Conservation (phyloP, 805 yeast genomes). For the Metschnikowia koreensis region DNA sequence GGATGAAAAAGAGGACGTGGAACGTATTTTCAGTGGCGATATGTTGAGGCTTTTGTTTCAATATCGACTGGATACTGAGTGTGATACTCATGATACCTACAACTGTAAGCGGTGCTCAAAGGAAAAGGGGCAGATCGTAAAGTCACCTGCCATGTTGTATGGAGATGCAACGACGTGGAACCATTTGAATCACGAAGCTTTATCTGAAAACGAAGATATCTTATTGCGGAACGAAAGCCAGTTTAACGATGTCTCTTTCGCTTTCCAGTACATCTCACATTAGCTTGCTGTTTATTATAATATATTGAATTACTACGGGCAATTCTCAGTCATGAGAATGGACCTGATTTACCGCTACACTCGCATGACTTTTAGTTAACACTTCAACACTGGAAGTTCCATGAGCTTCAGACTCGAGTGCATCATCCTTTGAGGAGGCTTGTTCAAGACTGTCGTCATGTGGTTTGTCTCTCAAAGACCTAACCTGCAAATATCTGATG, state of each 20-base stretch:
- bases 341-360: background rate
- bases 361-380: background rate
- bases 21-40: constrained; percentile 83
- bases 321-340: background rate
- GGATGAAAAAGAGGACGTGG: constrained; percentile 94
- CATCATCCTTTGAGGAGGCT: background rate
- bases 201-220: constrained; percentile 70
- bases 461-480: background rate
- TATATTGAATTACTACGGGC: background rate
- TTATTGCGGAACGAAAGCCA: constrained; percentile 71
- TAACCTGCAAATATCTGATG: constrained; percentile 43
- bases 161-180: constrained; percentile 99
- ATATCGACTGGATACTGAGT: constrained; percentile 61
- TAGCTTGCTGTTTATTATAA: constrained; percentile 12
- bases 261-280: constrained; percentile 92
- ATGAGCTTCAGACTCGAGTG: background rate
- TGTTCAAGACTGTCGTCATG: background rate
- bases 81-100: constrained; percentile 92
- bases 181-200: constrained; percentile 66
- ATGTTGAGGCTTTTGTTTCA: constrained; percentile 72
- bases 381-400: background rate
- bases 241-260: constrained; percentile 72
- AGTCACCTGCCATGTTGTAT: constrained; percentile 84
- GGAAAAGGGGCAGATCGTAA: constrained; percentile 50
- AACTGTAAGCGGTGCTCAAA: constrained; percentile 76